Evolutionary conservation across 2,329 filamentous ascomycete genomes (phyloP).

Genomic region (Aspergillus spinulosporus): DNA sequence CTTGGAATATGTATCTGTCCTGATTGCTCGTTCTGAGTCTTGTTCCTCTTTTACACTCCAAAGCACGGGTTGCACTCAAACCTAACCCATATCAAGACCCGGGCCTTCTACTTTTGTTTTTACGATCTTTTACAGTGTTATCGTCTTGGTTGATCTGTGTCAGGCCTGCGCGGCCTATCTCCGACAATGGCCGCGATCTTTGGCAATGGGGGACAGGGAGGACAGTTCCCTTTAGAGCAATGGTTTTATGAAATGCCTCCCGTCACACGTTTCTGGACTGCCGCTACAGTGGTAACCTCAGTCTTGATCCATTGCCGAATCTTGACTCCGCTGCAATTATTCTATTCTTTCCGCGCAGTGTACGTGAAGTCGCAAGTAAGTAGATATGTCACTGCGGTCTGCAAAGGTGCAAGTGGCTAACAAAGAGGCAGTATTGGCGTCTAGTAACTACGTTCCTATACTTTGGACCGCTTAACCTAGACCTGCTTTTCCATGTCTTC

Average conservation of each 20-base stretch:
- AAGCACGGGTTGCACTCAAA: neutral
- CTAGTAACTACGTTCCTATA: slow-evolving; percentile 96
- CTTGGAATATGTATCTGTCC: neutral
- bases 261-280: slow-evolving; percentile 96
- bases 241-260: slow-evolving; percentile 99
- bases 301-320: slow-evolving; percentile 91
- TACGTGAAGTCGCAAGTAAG: slow-evolving; percentile 87
- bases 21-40: neutral
- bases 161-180: slow-evolving; percentile 5
- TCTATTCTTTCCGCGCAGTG: slow-evolving; percentile 92
- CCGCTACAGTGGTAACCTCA: slow-evolving; percentile 82
- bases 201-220: slow-evolving; percentile 47
- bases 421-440: slow-evolving; percentile 76
- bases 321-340: slow-evolving; percentile 89
- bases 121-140: too few relatives aligned
- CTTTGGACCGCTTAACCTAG: slow-evolving; percentile 90
- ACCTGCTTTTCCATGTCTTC: slow-evolving; percentile 96
- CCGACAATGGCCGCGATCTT: slow-evolving; percentile 44
- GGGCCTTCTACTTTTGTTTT: too few relatives aligned
- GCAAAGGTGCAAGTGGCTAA: slow-evolving; percentile 8
- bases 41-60: slow-evolving; percentile 1
- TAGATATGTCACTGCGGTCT: slow-evolving; percentile 4
- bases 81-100: too few relatives aligned
- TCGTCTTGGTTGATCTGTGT: too few relatives aligned
- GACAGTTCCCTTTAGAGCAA: slow-evolving; percentile 78